phyloP scores from a whole-genome alignment of 2,329 filamentous ascomycete genomes.

The Scytalidium sp. region DNA sequence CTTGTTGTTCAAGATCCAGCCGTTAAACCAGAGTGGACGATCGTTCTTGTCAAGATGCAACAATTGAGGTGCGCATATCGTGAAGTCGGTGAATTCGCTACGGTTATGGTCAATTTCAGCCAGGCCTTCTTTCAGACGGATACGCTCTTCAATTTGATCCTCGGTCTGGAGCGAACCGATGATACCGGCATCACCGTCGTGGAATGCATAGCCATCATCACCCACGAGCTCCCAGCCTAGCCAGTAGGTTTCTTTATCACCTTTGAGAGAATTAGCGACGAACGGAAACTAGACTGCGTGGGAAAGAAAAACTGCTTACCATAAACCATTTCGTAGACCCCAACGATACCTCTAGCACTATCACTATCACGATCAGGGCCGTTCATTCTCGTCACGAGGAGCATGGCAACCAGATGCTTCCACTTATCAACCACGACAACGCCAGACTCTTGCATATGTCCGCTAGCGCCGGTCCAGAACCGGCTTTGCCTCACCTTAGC shows the following conservation, averaged over 20 bases:
- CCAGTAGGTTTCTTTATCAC: constrained; percentile 49
- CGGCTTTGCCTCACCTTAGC: constrained; percentile 34
- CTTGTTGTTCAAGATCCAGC: constrained; percentile 41
- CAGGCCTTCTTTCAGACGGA: constrained; percentile 8
- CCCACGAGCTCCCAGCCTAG: constrained; percentile 44
- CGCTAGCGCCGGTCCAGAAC: constrained; percentile 33
- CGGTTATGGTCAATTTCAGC: constrained; percentile 5
- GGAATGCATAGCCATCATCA: constrained; percentile 39
- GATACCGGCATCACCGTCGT: constrained; percentile 34
- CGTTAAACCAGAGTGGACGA: constrained; percentile 44
- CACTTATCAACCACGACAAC: constrained; percentile 45
- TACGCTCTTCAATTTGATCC: constrained; percentile 6
- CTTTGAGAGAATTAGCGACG: constrained; percentile 16
- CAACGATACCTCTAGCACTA: constrained; percentile 26
- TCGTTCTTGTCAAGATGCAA: constrained; percentile 39
- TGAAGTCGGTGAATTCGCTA: constrained; percentile 20
- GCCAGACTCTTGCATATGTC: constrained; percentile 41
- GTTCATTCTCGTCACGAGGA: constrained; percentile 37
- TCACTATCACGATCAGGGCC: constrained; percentile 41
- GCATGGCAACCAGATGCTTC: constrained; percentile 40
- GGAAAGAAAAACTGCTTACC: constrained; percentile 27
- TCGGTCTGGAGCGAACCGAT: constrained; percentile 25
- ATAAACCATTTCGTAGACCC: constrained; percentile 45
- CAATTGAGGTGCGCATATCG: constrained; percentile 42
- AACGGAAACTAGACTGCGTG: neutral